These are phyloP conservation scores for Hanseniaspora clermontiae DNA, from an alignment of 805 yeast genomes.

Conservation along the genomic window DNA sequence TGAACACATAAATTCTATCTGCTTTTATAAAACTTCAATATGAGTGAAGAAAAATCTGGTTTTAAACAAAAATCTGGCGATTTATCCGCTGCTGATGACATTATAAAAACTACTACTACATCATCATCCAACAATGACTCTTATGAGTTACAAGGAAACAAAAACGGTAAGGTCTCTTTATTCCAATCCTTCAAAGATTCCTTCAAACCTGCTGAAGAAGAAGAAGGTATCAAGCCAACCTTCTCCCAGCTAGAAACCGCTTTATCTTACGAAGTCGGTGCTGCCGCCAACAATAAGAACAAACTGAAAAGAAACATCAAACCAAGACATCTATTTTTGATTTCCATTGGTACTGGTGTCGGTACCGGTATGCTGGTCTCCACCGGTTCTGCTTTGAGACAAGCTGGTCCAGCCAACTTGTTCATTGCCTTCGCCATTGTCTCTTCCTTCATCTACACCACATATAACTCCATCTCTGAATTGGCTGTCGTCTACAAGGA, in stretches of 20 bases:
- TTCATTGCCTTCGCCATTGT: conserved; percentile 46
- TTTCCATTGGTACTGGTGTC: conserved; percentile 74
- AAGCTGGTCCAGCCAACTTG: conserved; percentile 38
- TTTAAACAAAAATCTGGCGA: neutral
- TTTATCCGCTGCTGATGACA: neutral
- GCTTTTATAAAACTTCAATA: neutral
- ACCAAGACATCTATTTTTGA: conserved; percentile 48
- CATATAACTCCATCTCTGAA: conserved; percentile 49
- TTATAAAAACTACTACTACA: neutral
- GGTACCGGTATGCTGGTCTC: conserved; percentile 65
- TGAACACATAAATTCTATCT: neutral
- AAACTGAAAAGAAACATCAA: conserved; percentile 27
- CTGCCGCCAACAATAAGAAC: conserved; percentile 1
- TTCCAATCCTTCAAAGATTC: conserved; percentile 19
- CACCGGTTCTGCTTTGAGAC: conserved; percentile 35
- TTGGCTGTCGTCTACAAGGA: conserved; percentile 32
- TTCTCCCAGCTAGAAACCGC: conserved; percentile 2
- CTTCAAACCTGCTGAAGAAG: conserved; percentile 19
- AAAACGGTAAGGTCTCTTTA: conserved; percentile 1
- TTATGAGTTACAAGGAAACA: neutral
- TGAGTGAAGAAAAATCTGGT: conserved; percentile 1
- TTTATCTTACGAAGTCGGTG: neutral
- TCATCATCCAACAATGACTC: neutral
- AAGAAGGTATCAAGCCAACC: conserved; percentile 13
- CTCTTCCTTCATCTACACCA: conserved; percentile 45